Percentiles rank a stretch among this genome's conserved stretches.
These are phyloP conservation scores for Thinopyrum elongatum DNA, from an alignment of 176 grass and related monocot species.

Conservation along the genomic window DNA sequence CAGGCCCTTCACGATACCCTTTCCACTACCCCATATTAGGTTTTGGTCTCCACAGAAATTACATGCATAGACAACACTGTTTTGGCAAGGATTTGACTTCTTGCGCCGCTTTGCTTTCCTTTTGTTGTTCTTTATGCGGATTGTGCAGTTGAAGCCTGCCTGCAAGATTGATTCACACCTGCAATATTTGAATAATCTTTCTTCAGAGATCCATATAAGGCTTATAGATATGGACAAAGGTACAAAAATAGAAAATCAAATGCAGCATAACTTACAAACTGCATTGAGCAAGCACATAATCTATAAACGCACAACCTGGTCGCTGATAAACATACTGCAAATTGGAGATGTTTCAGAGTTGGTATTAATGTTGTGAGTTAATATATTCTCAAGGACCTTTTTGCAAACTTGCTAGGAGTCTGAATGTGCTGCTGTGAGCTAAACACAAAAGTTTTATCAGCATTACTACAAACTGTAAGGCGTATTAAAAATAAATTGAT, in stretches of 20 bases:
- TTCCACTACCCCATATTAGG: constrained; percentile 58
- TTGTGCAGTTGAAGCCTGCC: too few species aligned
- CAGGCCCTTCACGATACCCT: constrained; percentile 51
- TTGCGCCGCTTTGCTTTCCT: constrained; percentile 41
- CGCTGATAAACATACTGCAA: neutral
- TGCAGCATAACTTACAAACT: too few species aligned
- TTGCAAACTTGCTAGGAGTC: neutral
- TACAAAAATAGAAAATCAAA: too few species aligned
- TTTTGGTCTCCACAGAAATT: constrained; percentile 68
- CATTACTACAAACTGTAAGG: too few species aligned
- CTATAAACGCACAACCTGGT: too few species aligned
- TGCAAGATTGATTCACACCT: constrained; percentile 82
- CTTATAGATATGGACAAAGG: neutral
- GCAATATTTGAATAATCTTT: constrained; percentile 34
- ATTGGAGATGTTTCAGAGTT: neutral
- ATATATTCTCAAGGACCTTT: neutral
- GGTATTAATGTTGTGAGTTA: neutral
- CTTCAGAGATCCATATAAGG: neutral
- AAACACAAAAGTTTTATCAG: too few species aligned
- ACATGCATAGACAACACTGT: constrained; percentile 58
- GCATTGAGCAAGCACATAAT: too few species aligned
- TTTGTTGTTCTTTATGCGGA: constrained; percentile 59
- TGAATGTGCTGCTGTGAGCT: neutral
- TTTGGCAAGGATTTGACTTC: constrained; percentile 46
- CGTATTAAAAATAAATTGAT: too few species aligned